Evolutionary conservation across 176 grass and related monocot genomes (phyloP).

Genomic region (Oryza australiensis): DNA sequence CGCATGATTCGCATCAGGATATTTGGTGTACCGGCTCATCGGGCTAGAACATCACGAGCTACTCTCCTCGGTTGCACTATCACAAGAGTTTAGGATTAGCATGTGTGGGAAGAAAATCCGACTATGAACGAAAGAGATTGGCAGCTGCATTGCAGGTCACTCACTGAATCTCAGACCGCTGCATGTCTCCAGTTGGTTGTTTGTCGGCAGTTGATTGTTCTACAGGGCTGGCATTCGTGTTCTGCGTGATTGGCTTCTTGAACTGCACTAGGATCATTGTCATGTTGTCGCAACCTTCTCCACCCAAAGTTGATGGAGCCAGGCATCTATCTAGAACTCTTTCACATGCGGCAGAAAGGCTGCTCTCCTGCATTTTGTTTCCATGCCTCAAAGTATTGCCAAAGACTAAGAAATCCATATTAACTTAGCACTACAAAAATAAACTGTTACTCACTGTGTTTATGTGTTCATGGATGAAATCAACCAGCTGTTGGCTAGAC

Average conservation of each 20-base stretch:
- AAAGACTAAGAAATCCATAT: neutral
- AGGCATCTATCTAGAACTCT: conserved; percentile 85
- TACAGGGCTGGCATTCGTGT: neutral
- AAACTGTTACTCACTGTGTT: conserved; percentile 59
- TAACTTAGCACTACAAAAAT: neutral
- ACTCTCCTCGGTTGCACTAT: conserved; percentile 31
- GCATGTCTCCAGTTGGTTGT: neutral
- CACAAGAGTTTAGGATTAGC: conserved; percentile 22
- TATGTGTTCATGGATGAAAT: conserved; percentile 83
- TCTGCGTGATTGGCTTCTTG: conserved; percentile 47
- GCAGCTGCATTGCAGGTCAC: neutral
- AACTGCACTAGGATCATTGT: conserved; percentile 93
- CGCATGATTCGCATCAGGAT: neutral
- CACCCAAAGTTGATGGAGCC: conserved; percentile 74
- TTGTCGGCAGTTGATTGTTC: conserved; percentile 8
- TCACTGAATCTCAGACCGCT: neutral
- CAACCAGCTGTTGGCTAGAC: conserved; percentile 86
- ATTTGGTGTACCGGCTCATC: neutral
- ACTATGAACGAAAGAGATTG: neutral
- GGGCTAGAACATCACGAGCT: neutral
- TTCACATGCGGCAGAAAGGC: conserved; percentile 75
- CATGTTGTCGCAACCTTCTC: conserved; percentile 97
- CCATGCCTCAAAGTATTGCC: neutral
- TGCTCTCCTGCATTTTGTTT: conserved; percentile 63
- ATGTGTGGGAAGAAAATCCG: neutral